These are phyloP conservation scores for Eucalyptus lansdowneana DNA, from an alignment of 345 rosid genomes.

Conservation along the genomic window DNA sequence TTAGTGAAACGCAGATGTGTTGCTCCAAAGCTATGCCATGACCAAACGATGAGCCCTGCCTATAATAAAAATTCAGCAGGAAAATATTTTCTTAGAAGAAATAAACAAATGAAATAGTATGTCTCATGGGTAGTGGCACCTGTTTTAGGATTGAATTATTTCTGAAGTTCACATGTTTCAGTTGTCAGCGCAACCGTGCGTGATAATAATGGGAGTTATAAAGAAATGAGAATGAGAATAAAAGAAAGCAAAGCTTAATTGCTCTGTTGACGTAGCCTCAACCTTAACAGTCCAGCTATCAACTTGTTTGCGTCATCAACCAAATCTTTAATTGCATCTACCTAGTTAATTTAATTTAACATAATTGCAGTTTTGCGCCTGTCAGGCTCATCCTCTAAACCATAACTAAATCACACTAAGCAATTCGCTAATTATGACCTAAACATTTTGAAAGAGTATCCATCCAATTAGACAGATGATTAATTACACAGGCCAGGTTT, in stretches of 20 bases:
- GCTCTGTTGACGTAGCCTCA: neutral
- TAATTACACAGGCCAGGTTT: neutral
- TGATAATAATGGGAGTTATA: neutral
- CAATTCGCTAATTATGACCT: neutral
- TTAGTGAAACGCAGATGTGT: neutral
- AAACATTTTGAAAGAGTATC: neutral
- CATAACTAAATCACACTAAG: neutral
- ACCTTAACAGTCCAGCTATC: neutral
- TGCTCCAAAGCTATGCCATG: neutral
- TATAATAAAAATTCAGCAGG: neutral
- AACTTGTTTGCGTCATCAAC: neutral
- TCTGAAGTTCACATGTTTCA: neutral
- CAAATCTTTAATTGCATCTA: neutral
- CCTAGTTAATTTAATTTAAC: neutral
- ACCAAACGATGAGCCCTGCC: neutral
- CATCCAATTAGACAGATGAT: neutral
- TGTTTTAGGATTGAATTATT: neutral
- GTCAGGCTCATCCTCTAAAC: neutral
- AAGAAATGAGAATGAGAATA: neutral
- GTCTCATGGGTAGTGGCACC: neutral
- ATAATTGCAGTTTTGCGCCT: neutral
- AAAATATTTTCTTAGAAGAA: neutral
- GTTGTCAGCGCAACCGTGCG: neutral
- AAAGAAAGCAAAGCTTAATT: neutral
- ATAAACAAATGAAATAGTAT: neutral